phyloP scores from a whole-genome alignment of 768 basidiomycete species.

The Thelephora ganbajun region DNA sequence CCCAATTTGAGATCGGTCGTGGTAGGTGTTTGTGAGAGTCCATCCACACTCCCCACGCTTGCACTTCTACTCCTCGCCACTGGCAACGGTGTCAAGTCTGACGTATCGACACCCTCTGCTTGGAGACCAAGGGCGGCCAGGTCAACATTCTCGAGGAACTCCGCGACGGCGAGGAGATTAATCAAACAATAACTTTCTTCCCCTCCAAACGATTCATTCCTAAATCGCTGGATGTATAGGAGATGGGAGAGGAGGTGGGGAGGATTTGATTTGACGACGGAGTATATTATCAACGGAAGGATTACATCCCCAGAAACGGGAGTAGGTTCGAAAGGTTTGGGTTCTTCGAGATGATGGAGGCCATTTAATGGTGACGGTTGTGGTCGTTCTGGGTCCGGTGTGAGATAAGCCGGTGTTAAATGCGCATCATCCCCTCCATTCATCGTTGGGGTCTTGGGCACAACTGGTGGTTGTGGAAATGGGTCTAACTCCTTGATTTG shows the following conservation, averaged over 20 bases:
- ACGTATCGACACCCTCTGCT: conserved; percentile 54
- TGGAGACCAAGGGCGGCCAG: conserved; percentile 47
- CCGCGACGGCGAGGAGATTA: conserved; percentile 89
- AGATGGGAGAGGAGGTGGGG: conserved; percentile 63
- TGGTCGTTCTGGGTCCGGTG: no score
- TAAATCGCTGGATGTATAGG: conserved; percentile 46
- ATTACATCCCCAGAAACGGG: conserved; percentile 80
- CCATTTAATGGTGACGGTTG: not conserved
- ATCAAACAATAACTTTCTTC: conserved; percentile 90
- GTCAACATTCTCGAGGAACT: conserved; percentile 93
- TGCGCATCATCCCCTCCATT: no score
- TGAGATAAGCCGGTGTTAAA: no score
- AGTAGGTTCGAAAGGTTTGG: conserved; percentile 21
- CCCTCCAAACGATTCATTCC: conserved; percentile 43
- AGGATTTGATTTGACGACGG: conserved; percentile 89
- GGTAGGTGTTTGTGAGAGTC: not conserved
- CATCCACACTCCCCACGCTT: not conserved
- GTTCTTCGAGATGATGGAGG: conserved; percentile 5
- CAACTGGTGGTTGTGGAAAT: no score
- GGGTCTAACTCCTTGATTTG: not conserved
- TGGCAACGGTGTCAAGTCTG: conserved; percentile 72
- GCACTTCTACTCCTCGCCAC: conserved; percentile 26
- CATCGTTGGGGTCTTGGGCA: no score
- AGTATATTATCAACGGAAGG: conserved; percentile 85
- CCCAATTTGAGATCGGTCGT: not conserved